phyloP scores from a whole-genome alignment of 164 flowering plant species.

The Kalanchoe fedtschenkoi region DNA sequence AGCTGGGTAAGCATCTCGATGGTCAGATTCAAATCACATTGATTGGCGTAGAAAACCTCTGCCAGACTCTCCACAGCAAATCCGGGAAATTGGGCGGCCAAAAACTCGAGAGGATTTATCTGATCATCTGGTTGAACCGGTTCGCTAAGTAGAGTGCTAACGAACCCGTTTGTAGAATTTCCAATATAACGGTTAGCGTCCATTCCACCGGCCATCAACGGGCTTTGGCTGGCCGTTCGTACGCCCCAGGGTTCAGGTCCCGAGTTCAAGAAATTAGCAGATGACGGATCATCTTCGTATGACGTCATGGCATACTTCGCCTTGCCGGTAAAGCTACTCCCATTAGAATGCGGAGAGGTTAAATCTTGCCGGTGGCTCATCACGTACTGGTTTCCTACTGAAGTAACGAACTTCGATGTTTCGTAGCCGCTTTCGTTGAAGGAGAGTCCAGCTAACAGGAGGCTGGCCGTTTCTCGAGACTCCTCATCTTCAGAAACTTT shows the following conservation, averaged over 20 bases:
- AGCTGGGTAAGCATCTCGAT: slow-evolving; percentile 95
- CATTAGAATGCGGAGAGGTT: slow-evolving; percentile 27
- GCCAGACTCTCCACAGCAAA: slow-evolving; percentile 95
- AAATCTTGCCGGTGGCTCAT: slow-evolving; percentile 38
- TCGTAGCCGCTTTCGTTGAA: slow-evolving; percentile 41
- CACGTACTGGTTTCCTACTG: slow-evolving; percentile 29
- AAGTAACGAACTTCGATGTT: slow-evolving; percentile 33
- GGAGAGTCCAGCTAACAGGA: slow-evolving; percentile 59
- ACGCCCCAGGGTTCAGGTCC: slow-evolving; percentile 62
- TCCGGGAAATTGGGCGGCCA: slow-evolving; percentile 86
- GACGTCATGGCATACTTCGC: slow-evolving; percentile 34
- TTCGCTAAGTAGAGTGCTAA: slow-evolving; percentile 40
- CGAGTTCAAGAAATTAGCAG: slow-evolving; percentile 27
- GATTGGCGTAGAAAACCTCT: slow-evolving; percentile 78
- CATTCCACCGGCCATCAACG: slow-evolving; percentile 27
- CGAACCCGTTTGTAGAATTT: slow-evolving; percentile 28
- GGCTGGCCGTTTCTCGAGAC: slow-evolving; percentile 38
- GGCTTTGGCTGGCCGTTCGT: slow-evolving; percentile 33
- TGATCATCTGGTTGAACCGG: slow-evolving; percentile 33
- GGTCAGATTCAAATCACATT: slow-evolving; percentile 78
- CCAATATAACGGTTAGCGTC: slow-evolving; percentile 39
- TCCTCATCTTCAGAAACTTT: slow-evolving; percentile 62
- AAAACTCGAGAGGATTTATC: slow-evolving; percentile 54
- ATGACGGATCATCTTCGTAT: slow-evolving; percentile 42
- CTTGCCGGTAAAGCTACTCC: slow-evolving; percentile 41